A percentile compares a stretch with the other conserved stretches of the same genome.
phyloP scores from a whole-genome alignment of 225 moss, liverwort and hornwort species.

The Neckera pumila region DNA sequence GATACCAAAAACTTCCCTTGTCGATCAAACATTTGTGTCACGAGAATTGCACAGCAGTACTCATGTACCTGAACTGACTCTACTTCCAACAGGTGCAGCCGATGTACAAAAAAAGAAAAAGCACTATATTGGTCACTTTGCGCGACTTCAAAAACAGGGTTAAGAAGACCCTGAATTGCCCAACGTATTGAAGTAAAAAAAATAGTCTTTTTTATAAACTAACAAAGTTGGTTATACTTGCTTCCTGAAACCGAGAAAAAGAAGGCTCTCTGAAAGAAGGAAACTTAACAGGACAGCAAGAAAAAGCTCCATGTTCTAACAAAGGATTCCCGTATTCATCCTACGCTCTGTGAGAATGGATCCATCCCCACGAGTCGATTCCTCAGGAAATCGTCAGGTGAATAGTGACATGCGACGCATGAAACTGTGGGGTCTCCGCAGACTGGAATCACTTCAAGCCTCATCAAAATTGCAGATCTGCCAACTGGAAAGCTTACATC shows the following conservation, averaged over 20 bases:
- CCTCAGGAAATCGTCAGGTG: background rate
- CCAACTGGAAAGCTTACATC: conserved; percentile 29
- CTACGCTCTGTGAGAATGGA: background rate
- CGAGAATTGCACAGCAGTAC: background rate
- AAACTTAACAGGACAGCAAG: background rate
- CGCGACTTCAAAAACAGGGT: background rate
- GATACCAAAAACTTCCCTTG: background rate
- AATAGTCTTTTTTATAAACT: too few relatives aligned
- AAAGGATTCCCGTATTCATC: background rate
- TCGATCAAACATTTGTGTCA: too few relatives aligned
- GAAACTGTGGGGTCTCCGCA: background rate
- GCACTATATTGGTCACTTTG: too few relatives aligned
- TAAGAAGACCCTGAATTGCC: background rate
- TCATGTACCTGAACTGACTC: background rate
- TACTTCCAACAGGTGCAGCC: background rate
- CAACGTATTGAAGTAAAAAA: too few relatives aligned
- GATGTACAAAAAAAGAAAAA: background rate
- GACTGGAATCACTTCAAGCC: background rate
- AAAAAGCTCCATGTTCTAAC: background rate
- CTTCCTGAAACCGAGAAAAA: background rate
- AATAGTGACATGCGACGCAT: background rate
- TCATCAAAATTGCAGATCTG: background rate
- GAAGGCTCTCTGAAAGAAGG: background rate
- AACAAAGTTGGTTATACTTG: too few relatives aligned
- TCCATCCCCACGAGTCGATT: background rate